Evolutionary conservation across 495 filamentous ascomycete genomes (phyloP).

Genomic region (Hypomontagnella submonticulosa): DNA sequence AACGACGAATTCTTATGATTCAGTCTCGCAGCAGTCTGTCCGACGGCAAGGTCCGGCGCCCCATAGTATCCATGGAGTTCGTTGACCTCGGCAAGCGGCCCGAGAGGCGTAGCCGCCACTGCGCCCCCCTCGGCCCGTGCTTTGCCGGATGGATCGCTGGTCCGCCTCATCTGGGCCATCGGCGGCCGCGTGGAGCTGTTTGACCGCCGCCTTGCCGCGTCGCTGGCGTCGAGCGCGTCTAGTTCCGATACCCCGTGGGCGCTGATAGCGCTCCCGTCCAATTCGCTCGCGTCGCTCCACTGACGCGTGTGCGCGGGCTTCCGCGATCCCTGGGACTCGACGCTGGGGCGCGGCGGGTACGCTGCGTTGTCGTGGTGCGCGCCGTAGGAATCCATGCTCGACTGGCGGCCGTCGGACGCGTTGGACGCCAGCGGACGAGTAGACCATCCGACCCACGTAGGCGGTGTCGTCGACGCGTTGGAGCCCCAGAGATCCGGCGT

Average conservation of each 20-base stretch:
- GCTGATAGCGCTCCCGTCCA: conserved; percentile 49
- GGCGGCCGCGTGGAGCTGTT: conserved; percentile 21
- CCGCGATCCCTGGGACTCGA: conserved; percentile 45
- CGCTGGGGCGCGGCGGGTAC: conserved; percentile 42
- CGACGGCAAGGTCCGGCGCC: conserved; percentile 32
- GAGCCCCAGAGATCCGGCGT: conserved; percentile 40
- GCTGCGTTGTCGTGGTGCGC: conserved; percentile 46
- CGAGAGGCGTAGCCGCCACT: conserved; percentile 35
- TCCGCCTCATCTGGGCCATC: conserved; percentile 17
- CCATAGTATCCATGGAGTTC: conserved; percentile 54
- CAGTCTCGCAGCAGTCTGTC: conserved; percentile 28
- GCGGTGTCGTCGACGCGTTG: conserved; percentile 37
- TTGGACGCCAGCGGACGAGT: conserved; percentile 16
- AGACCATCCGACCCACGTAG: conserved; percentile 19
- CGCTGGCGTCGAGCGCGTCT: conserved; percentile 29
- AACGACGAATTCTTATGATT: background rate
- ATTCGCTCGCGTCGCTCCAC: conserved; percentile 54
- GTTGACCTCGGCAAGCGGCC: conserved; percentile 46
- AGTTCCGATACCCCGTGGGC: conserved; percentile 47
- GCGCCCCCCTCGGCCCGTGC: conserved; percentile 2
- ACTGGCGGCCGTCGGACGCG: conserved; percentile 43
- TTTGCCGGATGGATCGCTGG: conserved; percentile 36
- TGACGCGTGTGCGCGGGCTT: conserved; percentile 49
- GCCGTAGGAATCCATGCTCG: conserved; percentile 47
- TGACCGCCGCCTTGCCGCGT: conserved; percentile 32